phyloP scores from a whole-genome alignment of 176 grass and related monocot genomes.

The Coix lacrymajobi region DNA sequence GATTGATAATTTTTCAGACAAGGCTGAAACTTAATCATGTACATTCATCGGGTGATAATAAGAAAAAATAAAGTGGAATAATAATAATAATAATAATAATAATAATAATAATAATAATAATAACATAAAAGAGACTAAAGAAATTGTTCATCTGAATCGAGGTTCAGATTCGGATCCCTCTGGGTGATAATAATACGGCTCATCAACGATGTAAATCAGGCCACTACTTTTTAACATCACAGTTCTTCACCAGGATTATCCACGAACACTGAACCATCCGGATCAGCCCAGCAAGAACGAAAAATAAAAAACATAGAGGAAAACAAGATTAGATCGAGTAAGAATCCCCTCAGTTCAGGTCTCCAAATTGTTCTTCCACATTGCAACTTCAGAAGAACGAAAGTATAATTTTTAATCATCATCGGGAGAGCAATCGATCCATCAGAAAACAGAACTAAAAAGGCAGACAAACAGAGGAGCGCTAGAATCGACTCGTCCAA shows the following conservation, averaged over 20 bases:
- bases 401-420: constrained; percentile 48
- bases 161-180: constrained; percentile 32
- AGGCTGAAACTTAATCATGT: constrained; percentile 46
- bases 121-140: neutral
- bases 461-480: rapidly evolving
- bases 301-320: neutral
- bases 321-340: neutral
- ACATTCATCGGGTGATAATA: constrained; percentile 17
- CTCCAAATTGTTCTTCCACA: constrained; percentile 55
- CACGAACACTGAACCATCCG: too few relatives aligned
- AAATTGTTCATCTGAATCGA: too few relatives aligned
- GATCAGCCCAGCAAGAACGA: neutral
- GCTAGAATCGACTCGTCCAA: too few relatives aligned
- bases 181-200: constrained; percentile 22
- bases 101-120: too few relatives aligned
- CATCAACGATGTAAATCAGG: constrained; percentile 40
- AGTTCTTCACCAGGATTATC: constrained; percentile 14
- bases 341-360: constrained; percentile 41
- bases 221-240: constrained; percentile 61
- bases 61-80: neutral
- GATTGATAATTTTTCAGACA: constrained; percentile 35
- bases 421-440: neutral
- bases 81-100: too few relatives aligned
- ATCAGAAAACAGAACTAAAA: rapidly evolving
- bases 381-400: constrained; percentile 45